phyloP scores from a whole-genome alignment of 371 early-diverging fungal genomes.

The Dichotomocladium elegans region DNA sequence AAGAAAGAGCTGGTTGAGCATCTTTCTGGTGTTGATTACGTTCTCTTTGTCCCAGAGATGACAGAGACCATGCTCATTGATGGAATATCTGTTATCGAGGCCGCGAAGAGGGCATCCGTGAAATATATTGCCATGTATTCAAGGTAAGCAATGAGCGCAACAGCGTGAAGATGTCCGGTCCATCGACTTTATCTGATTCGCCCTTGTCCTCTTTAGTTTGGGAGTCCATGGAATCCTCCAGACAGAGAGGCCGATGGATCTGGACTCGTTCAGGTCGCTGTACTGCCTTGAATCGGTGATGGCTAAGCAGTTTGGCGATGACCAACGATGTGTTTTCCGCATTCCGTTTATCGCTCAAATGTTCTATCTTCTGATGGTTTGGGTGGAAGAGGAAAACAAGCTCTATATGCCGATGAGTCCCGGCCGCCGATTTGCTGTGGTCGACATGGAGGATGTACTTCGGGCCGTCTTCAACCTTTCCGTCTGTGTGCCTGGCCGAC shows the following conservation, averaged over 20 bases:
- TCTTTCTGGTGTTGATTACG: constrained; percentile 9
- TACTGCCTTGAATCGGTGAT: constrained; percentile 19
- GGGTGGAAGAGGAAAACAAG: constrained; percentile 17
- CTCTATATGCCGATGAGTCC: constrained; percentile 20
- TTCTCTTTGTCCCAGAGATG: constrained; percentile 24
- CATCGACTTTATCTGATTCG: not conserved
- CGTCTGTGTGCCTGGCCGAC: not conserved
- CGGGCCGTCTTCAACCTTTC: constrained; percentile 19
- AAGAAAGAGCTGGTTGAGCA: constrained; percentile 13
- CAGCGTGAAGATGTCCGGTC: not conserved
- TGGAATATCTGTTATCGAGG: constrained; percentile 21
- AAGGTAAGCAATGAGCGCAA: constrained; percentile 13
- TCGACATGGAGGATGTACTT: constrained; percentile 22
- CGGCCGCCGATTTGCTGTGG: constrained; percentile 14
- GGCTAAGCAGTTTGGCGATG: constrained; percentile 12
- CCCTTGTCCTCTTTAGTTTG: constrained; percentile 17
- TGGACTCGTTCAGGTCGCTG: no score
- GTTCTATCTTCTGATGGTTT: constrained; percentile 25
- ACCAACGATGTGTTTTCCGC: constrained; percentile 20
- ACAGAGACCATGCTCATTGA: constrained; percentile 14
- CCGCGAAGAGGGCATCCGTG: constrained; percentile 13
- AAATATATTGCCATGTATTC: constrained; percentile 25
- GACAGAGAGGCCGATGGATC: not conserved
- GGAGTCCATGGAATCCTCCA: constrained; percentile 17
- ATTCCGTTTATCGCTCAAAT: constrained; percentile 10